Evolutionary conservation across 129 eudicot species (phyloP).

Genomic region (Flaveria sonorensis): DNA sequence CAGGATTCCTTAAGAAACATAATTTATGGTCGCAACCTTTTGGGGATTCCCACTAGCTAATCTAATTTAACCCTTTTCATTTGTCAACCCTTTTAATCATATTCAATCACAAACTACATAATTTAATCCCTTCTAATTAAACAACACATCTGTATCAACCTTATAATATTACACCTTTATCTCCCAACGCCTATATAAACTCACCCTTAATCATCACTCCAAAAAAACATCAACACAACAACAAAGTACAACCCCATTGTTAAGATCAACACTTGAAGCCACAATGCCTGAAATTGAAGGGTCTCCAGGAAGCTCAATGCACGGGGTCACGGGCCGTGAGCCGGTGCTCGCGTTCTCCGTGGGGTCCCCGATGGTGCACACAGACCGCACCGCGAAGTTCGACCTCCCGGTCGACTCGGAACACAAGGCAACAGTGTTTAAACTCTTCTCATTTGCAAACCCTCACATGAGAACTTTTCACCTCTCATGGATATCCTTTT

Average conservation of each 20-base stretch:
- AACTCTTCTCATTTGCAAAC: constrained; percentile 54
- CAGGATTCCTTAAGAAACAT: constrained; percentile 25
- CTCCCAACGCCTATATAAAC: neutral
- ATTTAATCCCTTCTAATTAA: neutral
- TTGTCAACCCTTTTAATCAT: constrained; percentile 15
- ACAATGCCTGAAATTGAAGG: constrained; percentile 51
- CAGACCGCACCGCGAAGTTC: constrained; percentile 57
- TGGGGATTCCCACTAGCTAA: constrained; percentile 43
- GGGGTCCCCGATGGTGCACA: constrained; percentile 51
- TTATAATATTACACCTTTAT: too few species aligned
- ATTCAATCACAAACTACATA: neutral
- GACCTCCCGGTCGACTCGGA: constrained; percentile 78
- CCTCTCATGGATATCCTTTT: constrained; percentile 51
- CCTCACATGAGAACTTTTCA: constrained; percentile 59
- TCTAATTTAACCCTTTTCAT: neutral
- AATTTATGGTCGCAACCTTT: constrained; percentile 20
- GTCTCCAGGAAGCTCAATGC: constrained; percentile 79
- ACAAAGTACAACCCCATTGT: neutral
- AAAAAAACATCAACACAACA: neutral
- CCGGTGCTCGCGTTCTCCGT: constrained; percentile 58
- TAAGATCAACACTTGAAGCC: neutral
- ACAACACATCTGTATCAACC: neutral
- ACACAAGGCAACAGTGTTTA: constrained; percentile 64
- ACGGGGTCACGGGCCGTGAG: constrained; percentile 73
- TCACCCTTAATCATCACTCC: neutral